Percentiles rank a stretch among this genome's conserved stretches.
phyloP scores from a whole-genome alignment of 73 alveolate species.

The Blepharisma japonicum region DNA sequence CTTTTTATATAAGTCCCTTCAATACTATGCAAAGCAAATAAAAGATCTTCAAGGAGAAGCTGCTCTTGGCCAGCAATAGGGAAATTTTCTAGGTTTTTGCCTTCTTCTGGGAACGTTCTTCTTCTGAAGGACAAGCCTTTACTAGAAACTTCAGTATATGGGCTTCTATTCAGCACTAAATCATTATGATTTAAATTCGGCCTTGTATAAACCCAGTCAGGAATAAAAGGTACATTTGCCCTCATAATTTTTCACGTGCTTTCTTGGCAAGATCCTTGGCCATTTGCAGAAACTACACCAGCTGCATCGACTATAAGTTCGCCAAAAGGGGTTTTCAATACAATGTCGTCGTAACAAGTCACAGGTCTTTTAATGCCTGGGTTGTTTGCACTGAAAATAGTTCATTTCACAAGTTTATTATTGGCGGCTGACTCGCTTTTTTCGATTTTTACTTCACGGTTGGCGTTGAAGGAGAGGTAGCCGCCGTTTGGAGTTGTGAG shows the following conservation, averaged over 20 bases:
- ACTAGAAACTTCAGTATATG: background rate
- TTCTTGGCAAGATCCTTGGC: conserved; percentile 60
- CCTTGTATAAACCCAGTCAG: conserved; percentile 85
- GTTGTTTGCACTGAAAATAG: conserved; percentile 46
- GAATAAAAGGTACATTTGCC: conserved; percentile 81
- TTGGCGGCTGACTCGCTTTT: conserved; percentile 50
- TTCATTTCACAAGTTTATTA: conserved; percentile 57
- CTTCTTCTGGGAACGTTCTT: conserved; percentile 61
- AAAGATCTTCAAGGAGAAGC: conserved; percentile 76
- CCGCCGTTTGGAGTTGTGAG: conserved; percentile 47
- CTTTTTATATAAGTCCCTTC: conserved; percentile 88
- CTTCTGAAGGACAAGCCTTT: conserved; percentile 41
- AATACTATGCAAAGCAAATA: conserved; percentile 69
- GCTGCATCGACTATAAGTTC: conserved; percentile 32
- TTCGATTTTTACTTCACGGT: conserved; percentile 52
- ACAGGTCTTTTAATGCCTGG: conserved; percentile 37
- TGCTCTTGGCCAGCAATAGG: conserved; percentile 76
- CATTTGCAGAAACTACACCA: conserved; percentile 65
- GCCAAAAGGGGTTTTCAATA: conserved; percentile 55
- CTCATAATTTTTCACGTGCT: conserved; percentile 73
- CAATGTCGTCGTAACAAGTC: conserved; percentile 54
- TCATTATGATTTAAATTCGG: conserved; percentile 73
- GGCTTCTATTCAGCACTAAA: conserved; percentile 29
- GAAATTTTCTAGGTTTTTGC: conserved; percentile 69
- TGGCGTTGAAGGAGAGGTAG: conserved; percentile 51